Conservation (phyloP, 2,329 filamentous ascomycete genomes). For the Neonectria sp. region DNA sequence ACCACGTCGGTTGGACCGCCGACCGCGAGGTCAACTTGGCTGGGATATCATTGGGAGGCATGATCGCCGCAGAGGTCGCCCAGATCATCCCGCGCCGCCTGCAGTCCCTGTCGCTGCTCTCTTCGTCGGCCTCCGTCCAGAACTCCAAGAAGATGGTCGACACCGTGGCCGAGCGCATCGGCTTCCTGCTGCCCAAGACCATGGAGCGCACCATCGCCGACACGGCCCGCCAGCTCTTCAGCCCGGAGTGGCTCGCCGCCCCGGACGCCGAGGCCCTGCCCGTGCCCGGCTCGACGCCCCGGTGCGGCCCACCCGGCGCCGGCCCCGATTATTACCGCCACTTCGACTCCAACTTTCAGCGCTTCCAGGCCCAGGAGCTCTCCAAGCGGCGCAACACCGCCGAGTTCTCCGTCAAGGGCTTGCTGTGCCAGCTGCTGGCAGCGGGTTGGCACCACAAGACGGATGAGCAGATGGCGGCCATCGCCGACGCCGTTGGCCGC, state of each 20-base stretch:
- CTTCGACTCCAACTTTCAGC: slow-evolving; percentile 85
- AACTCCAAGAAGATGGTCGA: slow-evolving; percentile 75
- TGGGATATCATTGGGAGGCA: slow-evolving; percentile 89
- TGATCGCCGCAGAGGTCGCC: slow-evolving; percentile 90
- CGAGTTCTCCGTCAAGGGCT: slow-evolving; percentile 76
- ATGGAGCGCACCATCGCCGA: slow-evolving; percentile 76
- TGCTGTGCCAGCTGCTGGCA: slow-evolving; percentile 83
- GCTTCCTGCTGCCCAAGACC: slow-evolving; percentile 78
- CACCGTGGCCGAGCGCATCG: slow-evolving; percentile 72
- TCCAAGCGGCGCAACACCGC: slow-evolving; percentile 75
- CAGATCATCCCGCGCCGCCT: slow-evolving; percentile 67
- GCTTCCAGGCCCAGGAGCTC: slow-evolving; percentile 86
- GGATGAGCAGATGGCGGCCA: slow-evolving; percentile 61
- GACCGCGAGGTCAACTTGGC: slow-evolving; percentile 74
- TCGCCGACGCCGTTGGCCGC: slow-evolving; percentile 79
- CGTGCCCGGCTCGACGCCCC: slow-evolving; percentile 57
- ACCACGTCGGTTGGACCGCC: slow-evolving; percentile 77
- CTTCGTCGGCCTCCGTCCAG: slow-evolving; percentile 73
- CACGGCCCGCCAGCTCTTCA: slow-evolving; percentile 78
- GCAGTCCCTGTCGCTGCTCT: slow-evolving; percentile 71
- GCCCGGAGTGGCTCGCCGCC: slow-evolving; percentile 70
- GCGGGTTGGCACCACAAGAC: slow-evolving; percentile 86
- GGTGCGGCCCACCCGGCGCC: slow-evolving; percentile 51
- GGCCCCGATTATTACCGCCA: slow-evolving; percentile 58
- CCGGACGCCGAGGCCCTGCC: slow-evolving; percentile 73